Percentiles rank a stretch among this genome's conserved stretches.
phyloP scores from a whole-genome alignment of 495 filamentous ascomycete genomes.

The Melanomma pulvis-pyrius region DNA sequence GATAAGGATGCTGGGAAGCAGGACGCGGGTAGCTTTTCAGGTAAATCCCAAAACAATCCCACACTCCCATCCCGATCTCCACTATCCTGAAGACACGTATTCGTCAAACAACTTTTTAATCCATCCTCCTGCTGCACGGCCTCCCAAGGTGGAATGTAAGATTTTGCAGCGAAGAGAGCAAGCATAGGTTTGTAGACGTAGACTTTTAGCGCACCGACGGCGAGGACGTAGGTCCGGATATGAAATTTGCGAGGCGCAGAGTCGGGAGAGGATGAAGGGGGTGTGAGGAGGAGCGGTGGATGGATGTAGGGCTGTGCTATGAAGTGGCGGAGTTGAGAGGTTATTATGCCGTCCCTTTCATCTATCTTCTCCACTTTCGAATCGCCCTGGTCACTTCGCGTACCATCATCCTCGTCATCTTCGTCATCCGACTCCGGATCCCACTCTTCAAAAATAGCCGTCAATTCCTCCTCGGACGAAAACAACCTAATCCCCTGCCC shows the following conservation, averaged over 20 bases:
- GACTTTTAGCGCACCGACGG: constrained; percentile 72
- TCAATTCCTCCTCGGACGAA: constrained; percentile 75
- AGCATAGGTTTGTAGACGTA: constrained; percentile 91
- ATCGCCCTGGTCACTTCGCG: constrained; percentile 20
- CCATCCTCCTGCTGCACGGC: constrained; percentile 40
- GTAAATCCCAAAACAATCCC: constrained; percentile 69
- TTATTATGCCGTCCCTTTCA: constrained; percentile 64
- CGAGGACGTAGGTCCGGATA: constrained; percentile 86
- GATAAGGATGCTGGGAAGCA: neutral
- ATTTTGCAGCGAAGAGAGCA: constrained; percentile 78
- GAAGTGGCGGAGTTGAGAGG: constrained; percentile 93
- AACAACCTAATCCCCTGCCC: constrained; percentile 93
- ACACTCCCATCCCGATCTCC: constrained; percentile 64
- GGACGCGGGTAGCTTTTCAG: constrained; percentile 39
- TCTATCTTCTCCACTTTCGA: constrained; percentile 36
- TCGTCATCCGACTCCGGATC: constrained; percentile 58
- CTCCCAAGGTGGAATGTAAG: constrained; percentile 58
- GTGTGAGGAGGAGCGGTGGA: constrained; percentile 74
- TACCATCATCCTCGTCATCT: constrained; percentile 60
- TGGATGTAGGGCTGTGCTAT: constrained; percentile 95
- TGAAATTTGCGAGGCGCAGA: constrained; percentile 82
- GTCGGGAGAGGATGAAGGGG: constrained; percentile 38
- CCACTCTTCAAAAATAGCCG: constrained; percentile 86
- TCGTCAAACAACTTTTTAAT: constrained; percentile 80
- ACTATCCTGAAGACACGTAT: constrained; percentile 82